Evolutionary conservation across 768 basidiomycete genomes (phyloP).

Genomic region (Kwoniella sp.): DNA sequence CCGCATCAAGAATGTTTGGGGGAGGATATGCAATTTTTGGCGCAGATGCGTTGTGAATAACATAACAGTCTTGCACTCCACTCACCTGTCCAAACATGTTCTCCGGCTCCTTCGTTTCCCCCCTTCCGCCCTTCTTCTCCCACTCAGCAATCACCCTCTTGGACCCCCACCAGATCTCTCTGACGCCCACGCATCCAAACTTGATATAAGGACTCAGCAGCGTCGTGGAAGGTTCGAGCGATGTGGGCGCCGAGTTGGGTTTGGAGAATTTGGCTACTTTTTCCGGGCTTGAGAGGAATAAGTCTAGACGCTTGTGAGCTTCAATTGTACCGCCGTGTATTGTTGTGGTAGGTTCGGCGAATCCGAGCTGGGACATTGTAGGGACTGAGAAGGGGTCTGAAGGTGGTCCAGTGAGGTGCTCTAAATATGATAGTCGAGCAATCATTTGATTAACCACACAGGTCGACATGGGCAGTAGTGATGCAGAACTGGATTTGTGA

Average conservation of each 20-base stretch:
- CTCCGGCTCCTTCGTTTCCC: constrained; percentile 53
- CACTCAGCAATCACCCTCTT: constrained; percentile 46
- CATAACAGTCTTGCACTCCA: no score
- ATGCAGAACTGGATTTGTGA: no score
- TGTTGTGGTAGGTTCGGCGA: constrained; percentile 35
- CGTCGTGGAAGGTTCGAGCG: constrained; percentile 53
- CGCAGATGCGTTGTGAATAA: no score
- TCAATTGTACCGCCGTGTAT: constrained; percentile 54
- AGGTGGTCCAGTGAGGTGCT: constrained; percentile 46
- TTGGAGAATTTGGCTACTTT: constrained; percentile 57
- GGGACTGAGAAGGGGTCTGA: constrained; percentile 54
- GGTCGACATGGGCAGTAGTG: no score
- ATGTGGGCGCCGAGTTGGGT: constrained; percentile 55
- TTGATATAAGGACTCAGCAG: constrained; percentile 54
- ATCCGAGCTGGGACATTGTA: constrained; percentile 53
- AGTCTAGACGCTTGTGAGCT: constrained; percentile 45
- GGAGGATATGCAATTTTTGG: no score
- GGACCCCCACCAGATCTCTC: constrained; percentile 55
- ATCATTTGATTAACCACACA: no score
- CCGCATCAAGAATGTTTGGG: no score
- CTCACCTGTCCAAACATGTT: constrained; percentile 54
- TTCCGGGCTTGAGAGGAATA: constrained; percentile 39
- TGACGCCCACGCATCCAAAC: constrained; percentile 56
- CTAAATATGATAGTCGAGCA: no score
- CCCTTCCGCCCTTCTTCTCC: constrained; percentile 34